A percentile compares a stretch with the other conserved stretches of the same genome.
phyloP scores from a whole-genome alignment of 495 filamentous ascomycete species.

The Aspergillus wentii region DNA sequence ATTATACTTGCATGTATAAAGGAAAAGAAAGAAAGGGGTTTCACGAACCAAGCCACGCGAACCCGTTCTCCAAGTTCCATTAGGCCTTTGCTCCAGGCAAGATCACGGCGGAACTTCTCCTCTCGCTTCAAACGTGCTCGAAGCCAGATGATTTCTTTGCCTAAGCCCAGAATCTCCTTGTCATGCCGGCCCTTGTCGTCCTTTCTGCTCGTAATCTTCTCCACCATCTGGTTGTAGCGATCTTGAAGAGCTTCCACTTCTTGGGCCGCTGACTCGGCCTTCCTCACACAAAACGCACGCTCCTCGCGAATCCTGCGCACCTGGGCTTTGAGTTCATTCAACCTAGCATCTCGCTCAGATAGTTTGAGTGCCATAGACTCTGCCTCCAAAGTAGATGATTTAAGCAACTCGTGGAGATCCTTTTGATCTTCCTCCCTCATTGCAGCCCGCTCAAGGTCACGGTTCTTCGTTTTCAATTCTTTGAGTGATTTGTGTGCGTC shows the following conservation, averaged over 20 bases:
- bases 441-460: constrained; percentile 40
- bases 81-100: constrained; percentile 75
- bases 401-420: constrained; percentile 62
- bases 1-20: constrained; percentile 7
- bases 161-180: constrained; percentile 77
- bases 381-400: constrained; percentile 60
- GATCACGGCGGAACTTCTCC: constrained; percentile 67
- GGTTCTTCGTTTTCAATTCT: constrained; percentile 50
- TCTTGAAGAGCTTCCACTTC: constrained; percentile 51
- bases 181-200: constrained; percentile 56
- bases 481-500: constrained; percentile 55
- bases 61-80: constrained; percentile 75
- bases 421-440: constrained; percentile 55
- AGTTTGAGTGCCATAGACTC: constrained; percentile 59
- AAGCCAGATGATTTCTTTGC: constrained; percentile 87
- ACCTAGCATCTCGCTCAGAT: constrained; percentile 43
- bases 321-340: constrained; percentile 53
- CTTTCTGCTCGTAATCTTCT: constrained; percentile 36
- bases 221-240: constrained; percentile 48
- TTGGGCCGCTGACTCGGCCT: constrained; percentile 40
- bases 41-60: constrained; percentile 75
- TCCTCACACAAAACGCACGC: constrained; percentile 43
- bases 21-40: constrained; percentile 8
- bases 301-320: constrained; percentile 56
- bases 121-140: constrained; percentile 73